Evolutionary conservation across 139 green algal species (phyloP).

Genomic region (Closterium sp.): DNA sequence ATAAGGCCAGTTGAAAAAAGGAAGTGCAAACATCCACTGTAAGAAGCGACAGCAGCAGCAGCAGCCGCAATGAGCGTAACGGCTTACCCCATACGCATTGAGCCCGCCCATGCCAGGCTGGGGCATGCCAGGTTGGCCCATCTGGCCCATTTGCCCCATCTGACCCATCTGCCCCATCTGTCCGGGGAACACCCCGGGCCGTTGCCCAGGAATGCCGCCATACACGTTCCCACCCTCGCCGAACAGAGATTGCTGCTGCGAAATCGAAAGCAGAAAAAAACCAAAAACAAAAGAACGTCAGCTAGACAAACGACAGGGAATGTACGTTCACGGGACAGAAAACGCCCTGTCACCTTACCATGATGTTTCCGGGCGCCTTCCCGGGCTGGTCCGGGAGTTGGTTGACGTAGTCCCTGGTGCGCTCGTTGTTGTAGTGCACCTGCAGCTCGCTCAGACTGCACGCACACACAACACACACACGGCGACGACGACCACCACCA

Average conservation of each 20-base stretch:
- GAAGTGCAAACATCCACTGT: no score
- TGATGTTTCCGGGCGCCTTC: slow-evolving; percentile 4
- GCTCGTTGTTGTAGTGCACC: slow-evolving; percentile 52
- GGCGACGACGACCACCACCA: background rate
- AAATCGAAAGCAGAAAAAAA: background rate
- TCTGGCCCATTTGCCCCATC: no score
- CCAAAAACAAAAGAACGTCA: background rate
- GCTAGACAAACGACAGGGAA: background rate
- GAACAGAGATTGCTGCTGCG: slow-evolving; percentile 41
- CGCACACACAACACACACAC: background rate
- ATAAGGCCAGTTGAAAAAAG: no score
- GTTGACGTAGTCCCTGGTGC: slow-evolving; percentile 20
- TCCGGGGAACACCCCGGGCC: background rate
- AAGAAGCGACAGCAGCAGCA: no score
- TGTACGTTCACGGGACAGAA: no score
- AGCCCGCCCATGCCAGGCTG: no score
- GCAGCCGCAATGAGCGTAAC: background rate
- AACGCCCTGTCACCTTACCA: slow-evolving; percentile 11
- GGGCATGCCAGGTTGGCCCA: no score
- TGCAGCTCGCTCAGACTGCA: slow-evolving; percentile 45
- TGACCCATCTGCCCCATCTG: no score
- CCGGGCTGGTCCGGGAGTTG: no score
- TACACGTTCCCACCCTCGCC: slow-evolving; percentile 45
- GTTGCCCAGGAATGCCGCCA: slow-evolving; percentile 3
- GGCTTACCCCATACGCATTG: background rate